Evolutionary conservation across 768 basidiomycete species (phyloP).

Genomic region (Boletus subparvulus): DNA sequence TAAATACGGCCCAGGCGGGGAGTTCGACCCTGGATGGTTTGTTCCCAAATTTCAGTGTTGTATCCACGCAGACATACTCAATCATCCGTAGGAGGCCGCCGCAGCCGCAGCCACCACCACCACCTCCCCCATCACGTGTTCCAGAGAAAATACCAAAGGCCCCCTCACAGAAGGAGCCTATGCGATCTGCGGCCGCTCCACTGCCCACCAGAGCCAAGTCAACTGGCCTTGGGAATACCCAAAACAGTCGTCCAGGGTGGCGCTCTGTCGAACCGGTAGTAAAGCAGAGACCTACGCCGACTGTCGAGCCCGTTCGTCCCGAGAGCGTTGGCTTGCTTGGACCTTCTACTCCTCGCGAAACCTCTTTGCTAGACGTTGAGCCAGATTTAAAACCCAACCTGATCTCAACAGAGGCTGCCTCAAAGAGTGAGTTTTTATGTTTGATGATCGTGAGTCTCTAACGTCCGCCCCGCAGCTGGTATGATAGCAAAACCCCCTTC

Average conservation of each 20-base stretch:
- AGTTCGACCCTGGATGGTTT: constrained; percentile 80
- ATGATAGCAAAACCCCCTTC: background rate
- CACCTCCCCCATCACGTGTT: no score
- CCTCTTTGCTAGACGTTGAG: background rate
- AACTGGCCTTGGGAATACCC: background rate
- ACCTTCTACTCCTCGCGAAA: background rate
- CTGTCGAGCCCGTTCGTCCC: no score
- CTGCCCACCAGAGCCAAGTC: background rate
- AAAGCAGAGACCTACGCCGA: background rate
- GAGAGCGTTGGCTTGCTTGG: background rate
- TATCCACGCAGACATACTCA: background rate
- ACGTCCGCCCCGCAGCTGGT: no score
- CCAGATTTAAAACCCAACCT: background rate
- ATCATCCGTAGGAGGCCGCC: background rate
- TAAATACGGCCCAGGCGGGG: constrained; percentile 82
- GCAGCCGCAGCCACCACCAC: background rate
- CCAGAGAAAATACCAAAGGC: background rate
- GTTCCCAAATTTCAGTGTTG: background rate
- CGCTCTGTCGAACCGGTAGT: background rate
- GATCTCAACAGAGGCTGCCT: background rate
- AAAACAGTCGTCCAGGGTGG: background rate
- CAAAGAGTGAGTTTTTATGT: background rate
- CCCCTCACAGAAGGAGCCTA: background rate
- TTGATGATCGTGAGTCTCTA: background rate
- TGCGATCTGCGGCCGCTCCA: background rate